phyloP scores from a whole-genome alignment of 768 basidiomycete species.

The Pisolithus tinctorius region DNA sequence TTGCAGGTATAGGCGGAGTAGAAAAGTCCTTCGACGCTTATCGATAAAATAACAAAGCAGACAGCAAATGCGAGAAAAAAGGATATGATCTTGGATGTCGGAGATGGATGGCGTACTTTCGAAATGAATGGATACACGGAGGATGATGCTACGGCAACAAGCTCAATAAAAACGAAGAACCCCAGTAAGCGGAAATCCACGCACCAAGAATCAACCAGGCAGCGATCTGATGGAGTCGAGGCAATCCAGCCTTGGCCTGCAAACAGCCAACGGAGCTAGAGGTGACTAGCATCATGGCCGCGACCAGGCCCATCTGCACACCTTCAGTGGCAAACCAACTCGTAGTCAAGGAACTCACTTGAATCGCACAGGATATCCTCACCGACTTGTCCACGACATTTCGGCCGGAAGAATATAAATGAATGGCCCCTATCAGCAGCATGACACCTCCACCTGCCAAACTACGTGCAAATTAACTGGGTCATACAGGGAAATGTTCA shows the following conservation, averaged over 20 bases:
- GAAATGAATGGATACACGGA: constrained; percentile 46
- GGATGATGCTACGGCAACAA: constrained; percentile 35
- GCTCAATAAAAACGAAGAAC: neutral
- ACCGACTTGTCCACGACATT: neutral
- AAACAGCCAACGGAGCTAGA: constrained; percentile 51
- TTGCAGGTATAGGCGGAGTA: constrained; percentile 62
- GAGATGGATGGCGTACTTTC: constrained; percentile 28
- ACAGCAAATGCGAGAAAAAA: constrained; percentile 69
- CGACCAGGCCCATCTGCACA: constrained; percentile 38
- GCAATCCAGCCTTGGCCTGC: constrained; percentile 61
- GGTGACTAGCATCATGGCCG: constrained; percentile 46
- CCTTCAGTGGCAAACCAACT: neutral
- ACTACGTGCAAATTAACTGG: constrained; percentile 24
- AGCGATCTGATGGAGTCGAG: constrained; percentile 46
- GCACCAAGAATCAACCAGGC: constrained; percentile 66
- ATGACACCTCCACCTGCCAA: constrained; percentile 43
- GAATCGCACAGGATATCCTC: constrained; percentile 10
- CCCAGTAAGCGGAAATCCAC: constrained; percentile 10
- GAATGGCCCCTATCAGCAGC: constrained; percentile 28
- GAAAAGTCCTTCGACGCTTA: constrained; percentile 78
- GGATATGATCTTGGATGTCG: constrained; percentile 46
- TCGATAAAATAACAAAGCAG: constrained; percentile 73
- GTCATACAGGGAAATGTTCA: neutral
- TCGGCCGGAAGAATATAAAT: constrained; percentile 5
- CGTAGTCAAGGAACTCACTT: constrained; percentile 12